Percentiles rank a stretch among this genome's conserved stretches.
These are phyloP conservation scores for Wallacemonas sp. DNA, from an alignment of 208 protist species.

Conservation along the genomic window DNA sequence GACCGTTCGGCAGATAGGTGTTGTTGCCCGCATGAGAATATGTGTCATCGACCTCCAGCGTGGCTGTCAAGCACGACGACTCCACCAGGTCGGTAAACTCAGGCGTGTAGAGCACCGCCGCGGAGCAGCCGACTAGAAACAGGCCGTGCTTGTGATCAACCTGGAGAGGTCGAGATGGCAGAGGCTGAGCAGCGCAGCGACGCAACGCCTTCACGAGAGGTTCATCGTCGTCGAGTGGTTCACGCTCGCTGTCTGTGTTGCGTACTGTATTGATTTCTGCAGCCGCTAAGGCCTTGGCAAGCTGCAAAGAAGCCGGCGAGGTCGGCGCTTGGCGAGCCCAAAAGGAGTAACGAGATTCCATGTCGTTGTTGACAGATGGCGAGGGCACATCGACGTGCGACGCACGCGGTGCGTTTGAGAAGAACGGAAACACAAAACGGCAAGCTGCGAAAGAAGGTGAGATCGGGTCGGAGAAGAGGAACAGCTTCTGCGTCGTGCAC, in stretches of 20 bases:
- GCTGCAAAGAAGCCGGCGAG: no score
- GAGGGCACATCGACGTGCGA: no score
- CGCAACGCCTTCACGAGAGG: neutral
- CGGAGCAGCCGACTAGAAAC: neutral
- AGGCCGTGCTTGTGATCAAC: constrained; percentile 7
- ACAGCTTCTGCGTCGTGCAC: constrained; percentile 29
- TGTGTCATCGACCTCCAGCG: neutral
- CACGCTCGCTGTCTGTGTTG: no score
- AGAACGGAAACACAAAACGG: constrained; percentile 1
- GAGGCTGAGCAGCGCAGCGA: neutral
- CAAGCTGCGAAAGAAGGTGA: neutral
- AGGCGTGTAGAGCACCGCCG: neutral
- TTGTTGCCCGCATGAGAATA: no score
- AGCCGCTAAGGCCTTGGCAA: no score
- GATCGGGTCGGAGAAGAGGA: constrained; percentile 40
- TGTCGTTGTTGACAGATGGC: no score
- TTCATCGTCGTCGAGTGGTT: neutral
- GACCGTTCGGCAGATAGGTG: no score
- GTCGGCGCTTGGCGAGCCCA: no score
- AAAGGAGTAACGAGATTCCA: no score
- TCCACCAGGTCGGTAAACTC: neutral
- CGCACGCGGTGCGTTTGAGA: neutral
- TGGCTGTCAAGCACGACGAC: neutral
- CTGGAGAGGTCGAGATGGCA: neutral
- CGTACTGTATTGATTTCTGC: no score